These are phyloP conservation scores for Fonsecaea pedrosoi DNA, from an alignment of 2,329 filamentous ascomycete genomes.

Conservation along the genomic window DNA sequence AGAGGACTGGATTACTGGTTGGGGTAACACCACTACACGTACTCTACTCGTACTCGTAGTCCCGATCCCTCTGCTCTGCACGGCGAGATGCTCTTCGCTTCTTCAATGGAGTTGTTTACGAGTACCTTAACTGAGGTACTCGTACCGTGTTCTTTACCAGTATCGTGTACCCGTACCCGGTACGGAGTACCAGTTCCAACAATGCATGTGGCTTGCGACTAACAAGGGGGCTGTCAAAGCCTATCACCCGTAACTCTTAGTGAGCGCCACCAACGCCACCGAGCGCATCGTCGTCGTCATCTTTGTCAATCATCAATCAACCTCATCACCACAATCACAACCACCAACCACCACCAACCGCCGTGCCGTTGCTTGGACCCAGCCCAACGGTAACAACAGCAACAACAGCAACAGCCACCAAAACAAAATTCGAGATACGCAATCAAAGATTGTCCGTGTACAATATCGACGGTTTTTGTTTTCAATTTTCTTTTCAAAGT, in stretches of 20 bases:
- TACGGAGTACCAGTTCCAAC: no score
- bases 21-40: not conserved
- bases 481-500: not conserved
- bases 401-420: not conserved
- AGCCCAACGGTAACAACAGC: not conserved
- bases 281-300: slow-evolving; percentile 1
- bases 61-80: no score
- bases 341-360: not conserved
- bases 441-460: not conserved
- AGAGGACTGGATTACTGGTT: no score
- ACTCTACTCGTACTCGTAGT: not conserved
- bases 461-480: not conserved
- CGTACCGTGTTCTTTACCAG: no score
- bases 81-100: no score
- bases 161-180: no score
- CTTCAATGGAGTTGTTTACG: no score
- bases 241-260: not conserved
- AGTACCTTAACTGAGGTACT: no score
- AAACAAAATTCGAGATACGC: slow-evolving; percentile 1
- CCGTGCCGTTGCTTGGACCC: not conserved
- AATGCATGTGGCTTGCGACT: not conserved
- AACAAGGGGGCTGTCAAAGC: not conserved
- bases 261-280: not conserved
- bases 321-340: not conserved
- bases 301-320: not conserved